Base-by-base conservation (phyloP, 176 grass and related monocot genomes). In the Eleusine coracana region DNA sequence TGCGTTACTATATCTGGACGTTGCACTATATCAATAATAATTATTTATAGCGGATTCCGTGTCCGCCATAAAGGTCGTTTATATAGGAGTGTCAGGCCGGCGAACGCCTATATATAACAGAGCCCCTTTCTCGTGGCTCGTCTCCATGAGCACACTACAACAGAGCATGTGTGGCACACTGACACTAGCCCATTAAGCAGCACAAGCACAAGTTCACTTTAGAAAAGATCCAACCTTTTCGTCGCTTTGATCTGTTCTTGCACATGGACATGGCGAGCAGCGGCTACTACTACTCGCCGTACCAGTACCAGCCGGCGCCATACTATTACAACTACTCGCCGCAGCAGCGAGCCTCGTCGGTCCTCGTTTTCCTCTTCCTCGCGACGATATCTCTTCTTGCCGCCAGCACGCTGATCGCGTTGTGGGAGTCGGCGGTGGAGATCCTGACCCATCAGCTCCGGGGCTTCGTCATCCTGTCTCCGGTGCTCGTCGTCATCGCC, bases 341-440 rank as follows among this genome's bases (percentile, higher is more conserved):
- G 77, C 71, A 75, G 14, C 84, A 64, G 10, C 68, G 49, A 65
- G 62, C 56, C 11, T 76, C 88, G 21, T 82, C 94, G 5, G 52
- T 87, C 37, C 79, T 83, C 41, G 70, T 68, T 29, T 87, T 87
- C 86, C n/a, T 97, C 94, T 71, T 97, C 49, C 70, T 93, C 58
- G 84, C 80, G 67, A 90, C 78, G 51, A 78, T 90, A 21, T 55
- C 90, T 78, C 1, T 86, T 73, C 66, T 93, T 74, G 82, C 73
- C 34, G 39, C 74, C 52, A 1, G 79, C 45, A 72, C 89, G 16
- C 86, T 88, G 61, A 88, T 84, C 89, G 55, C 82, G 82, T 49
- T 46, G 84, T 97, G 90, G 44, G 94, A 92, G 71, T 87, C 87
- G 49, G 87, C 74, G 68, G 67, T 97, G 82, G 89, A 80, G 80